phyloP scores from a whole-genome alignment of 2,329 filamentous ascomycete species.

The Exophiala sp. region DNA sequence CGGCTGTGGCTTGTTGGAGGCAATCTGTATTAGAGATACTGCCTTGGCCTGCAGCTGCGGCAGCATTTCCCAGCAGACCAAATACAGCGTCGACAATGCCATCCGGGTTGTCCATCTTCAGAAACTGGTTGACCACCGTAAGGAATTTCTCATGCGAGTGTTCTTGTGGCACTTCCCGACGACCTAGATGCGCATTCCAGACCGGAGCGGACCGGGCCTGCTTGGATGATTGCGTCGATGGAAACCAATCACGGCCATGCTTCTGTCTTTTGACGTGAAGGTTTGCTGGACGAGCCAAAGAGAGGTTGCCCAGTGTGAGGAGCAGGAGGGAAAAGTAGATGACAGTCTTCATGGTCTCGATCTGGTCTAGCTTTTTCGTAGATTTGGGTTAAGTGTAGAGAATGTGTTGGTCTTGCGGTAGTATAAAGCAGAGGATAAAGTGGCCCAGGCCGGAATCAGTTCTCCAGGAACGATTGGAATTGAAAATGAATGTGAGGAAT shows the following conservation, averaged over 20 bases:
- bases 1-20: conserved; percentile 53
- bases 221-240: neutral
- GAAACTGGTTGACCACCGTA: conserved; percentile 39
- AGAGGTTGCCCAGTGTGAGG: conserved; percentile 7
- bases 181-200: conserved; percentile 11
- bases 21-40: conserved; percentile 51
- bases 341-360: conserved; percentile 8
- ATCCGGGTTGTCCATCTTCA: conserved; percentile 46
- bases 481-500: conserved; percentile 3
- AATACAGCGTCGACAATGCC: conserved; percentile 48
- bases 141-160: conserved; percentile 51
- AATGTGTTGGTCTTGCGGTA: conserved; percentile 1
- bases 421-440: neutral
- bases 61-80: conserved; percentile 48
- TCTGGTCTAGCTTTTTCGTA: neutral
- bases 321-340: conserved; percentile 12
- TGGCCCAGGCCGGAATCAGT: conserved; percentile 11
- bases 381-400: conserved; percentile 6
- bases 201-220: conserved; percentile 2
- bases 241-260: conserved; percentile 2
- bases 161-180: conserved; percentile 53
- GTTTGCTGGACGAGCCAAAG: conserved; percentile 13
- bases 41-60: conserved; percentile 46
- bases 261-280: conserved; percentile 5
- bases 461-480: conserved; percentile 21